Conservation (phyloP, 306 rosid species). For the Alnus glutinosa region DNA sequence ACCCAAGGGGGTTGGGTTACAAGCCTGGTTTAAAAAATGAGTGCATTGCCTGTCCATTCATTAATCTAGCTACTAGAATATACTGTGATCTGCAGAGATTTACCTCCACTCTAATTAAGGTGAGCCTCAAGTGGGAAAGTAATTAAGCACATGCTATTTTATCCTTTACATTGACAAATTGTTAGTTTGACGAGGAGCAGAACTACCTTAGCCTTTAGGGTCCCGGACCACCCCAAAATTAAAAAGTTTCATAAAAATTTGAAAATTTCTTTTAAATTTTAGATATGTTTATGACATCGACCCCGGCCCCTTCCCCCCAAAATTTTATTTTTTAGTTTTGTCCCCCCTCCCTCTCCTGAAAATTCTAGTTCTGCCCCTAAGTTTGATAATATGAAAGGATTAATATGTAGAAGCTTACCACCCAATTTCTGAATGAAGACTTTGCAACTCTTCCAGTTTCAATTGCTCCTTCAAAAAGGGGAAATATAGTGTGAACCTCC, state of each 20-base stretch:
- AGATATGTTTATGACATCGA: too few relatives aligned
- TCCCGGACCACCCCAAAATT: too few relatives aligned
- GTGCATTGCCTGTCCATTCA: too few relatives aligned
- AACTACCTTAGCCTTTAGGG: too few relatives aligned
- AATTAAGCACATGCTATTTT: not conserved
- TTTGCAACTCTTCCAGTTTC: constrained; percentile 42
- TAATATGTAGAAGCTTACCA: constrained; percentile 31
- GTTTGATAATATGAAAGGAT: not conserved
- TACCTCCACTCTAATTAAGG: not conserved
- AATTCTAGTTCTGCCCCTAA: too few relatives aligned
- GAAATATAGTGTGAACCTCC: constrained; percentile 47
- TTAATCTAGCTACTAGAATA: not conserved
- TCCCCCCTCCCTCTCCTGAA: too few relatives aligned
- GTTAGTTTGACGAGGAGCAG: not conserved
- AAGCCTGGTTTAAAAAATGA: too few relatives aligned
- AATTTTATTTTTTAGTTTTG: too few relatives aligned
- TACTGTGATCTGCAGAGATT: not conserved
- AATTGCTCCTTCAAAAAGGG: constrained; percentile 46
- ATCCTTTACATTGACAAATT: not conserved
- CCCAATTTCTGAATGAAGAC: constrained; percentile 54
- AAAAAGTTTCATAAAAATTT: too few relatives aligned
- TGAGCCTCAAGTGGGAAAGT: not conserved
- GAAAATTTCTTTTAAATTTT: too few relatives aligned
- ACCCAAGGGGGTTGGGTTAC: too few relatives aligned
- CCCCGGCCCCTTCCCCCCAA: too few relatives aligned